A percentile compares a stretch with the other conserved stretches of the same genome.
Evolutionary conservation across 2,329 filamentous ascomycete genomes (phyloP).

Genomic region (Aspergillus bombycis): DNA sequence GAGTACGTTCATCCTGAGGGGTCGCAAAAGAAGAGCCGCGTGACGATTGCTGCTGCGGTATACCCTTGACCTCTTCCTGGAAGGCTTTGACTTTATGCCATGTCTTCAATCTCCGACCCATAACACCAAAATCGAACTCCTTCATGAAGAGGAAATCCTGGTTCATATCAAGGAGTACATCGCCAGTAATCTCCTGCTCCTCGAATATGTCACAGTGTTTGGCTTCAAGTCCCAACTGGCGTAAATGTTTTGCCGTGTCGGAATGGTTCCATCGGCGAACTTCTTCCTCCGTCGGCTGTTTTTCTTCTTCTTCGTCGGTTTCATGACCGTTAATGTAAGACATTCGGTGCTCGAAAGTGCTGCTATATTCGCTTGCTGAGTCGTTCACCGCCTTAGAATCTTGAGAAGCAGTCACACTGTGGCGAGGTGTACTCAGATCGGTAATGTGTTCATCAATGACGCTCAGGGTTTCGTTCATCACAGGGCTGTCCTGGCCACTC

Average conservation of each 20-base stretch:
- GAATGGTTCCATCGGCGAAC: conserved; percentile 79
- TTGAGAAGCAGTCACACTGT: conserved; percentile 52
- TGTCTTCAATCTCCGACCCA: conserved; percentile 85
- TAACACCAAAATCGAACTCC: conserved; percentile 88
- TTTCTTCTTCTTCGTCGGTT: conserved; percentile 88
- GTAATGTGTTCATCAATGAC: conserved; percentile 98
- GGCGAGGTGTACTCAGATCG: conserved; percentile 70
- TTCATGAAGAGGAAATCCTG: conserved; percentile 95
- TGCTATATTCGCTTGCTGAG: conserved; percentile 89
- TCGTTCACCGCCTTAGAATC: conserved; percentile 65
- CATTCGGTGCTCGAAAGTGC: conserved; percentile 71
- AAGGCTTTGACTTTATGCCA: conserved; percentile 95
- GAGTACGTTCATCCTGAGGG: conserved; percentile 51
- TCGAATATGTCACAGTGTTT: conserved; percentile 91
- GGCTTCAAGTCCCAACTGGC: conserved; percentile 80
- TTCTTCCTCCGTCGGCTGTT: conserved; percentile 69
- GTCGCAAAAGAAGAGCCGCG: conserved; percentile 42
- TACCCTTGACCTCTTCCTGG: conserved; percentile 78
- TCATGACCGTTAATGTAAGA: conserved; percentile 95
- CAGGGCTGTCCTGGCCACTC: conserved; percentile 65
- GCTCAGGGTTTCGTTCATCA: conserved; percentile 91
- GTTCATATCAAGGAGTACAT: conserved; percentile 92
- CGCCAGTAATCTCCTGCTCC: conserved; percentile 93
- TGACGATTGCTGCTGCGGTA: conserved; percentile 47
- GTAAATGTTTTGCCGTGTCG: conserved; percentile 86